phyloP scores from a whole-genome alignment of 1,284 basidiomycete species.

The Rhizopogon hawkerae region DNA sequence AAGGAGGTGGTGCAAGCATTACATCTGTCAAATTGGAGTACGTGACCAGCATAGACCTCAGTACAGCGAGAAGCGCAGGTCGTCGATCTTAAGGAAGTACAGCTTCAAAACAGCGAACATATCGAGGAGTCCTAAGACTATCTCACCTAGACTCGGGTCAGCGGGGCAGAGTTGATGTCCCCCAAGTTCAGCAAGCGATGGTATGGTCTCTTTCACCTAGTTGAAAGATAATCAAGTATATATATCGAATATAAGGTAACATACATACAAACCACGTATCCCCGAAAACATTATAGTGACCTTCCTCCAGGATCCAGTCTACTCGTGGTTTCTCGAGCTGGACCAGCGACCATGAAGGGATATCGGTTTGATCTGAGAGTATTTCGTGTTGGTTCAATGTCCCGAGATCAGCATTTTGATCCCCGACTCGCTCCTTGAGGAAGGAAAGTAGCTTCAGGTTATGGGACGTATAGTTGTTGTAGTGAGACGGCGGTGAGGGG shows the following conservation, averaged over 20 bases:
- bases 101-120: conserved; percentile 8
- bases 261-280: conserved; percentile 68
- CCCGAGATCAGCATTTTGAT: conserved; percentile 29
- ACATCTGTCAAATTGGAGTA: conserved; percentile 60
- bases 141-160: conserved; percentile 56
- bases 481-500: conserved; percentile 73
- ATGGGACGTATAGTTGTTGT: conserved; percentile 59
- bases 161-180: conserved; percentile 65
- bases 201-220: conserved; percentile 68
- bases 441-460: conserved; percentile 58
- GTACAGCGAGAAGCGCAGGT: conserved; percentile 55
- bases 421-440: conserved; percentile 43
- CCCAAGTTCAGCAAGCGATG: conserved; percentile 61
- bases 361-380: conserved; percentile 56
- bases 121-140: neutral
- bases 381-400: conserved; percentile 48
- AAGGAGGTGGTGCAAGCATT: conserved; percentile 53
- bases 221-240: conserved; percentile 7
- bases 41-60: conserved; percentile 62
- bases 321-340: conserved; percentile 73
- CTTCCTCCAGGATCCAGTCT: conserved; percentile 73
- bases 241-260: conserved; percentile 12
- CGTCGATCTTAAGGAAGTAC: conserved; percentile 46
- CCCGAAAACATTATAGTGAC: conserved; percentile 67
- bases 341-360: conserved; percentile 63